A percentile compares a stretch with the other conserved stretches of the same genome.
These are phyloP conservation scores for Penstemon barbatus DNA, from an alignment of 257 asterid species.

Conservation along the genomic window DNA sequence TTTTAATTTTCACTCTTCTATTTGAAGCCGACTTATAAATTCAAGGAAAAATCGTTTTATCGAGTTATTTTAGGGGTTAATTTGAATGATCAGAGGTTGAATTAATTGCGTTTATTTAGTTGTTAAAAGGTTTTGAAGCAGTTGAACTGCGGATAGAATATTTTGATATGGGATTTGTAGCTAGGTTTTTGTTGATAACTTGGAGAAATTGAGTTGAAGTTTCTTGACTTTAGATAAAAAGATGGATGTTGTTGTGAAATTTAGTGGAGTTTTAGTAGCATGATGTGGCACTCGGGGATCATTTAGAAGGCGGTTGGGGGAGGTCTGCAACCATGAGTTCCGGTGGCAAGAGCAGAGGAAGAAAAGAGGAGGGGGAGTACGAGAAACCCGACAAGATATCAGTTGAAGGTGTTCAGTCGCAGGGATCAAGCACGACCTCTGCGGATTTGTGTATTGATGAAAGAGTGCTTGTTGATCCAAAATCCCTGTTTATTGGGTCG, in stretches of 20 bases:
- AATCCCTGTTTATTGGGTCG: constrained; percentile 71
- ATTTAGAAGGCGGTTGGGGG: constrained; percentile 36
- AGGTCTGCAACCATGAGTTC: constrained; percentile 64
- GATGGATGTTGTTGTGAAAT: constrained; percentile 24
- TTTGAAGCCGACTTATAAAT: too few relatives aligned
- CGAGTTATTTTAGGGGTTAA: constrained; percentile 1
- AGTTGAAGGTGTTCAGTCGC: constrained; percentile 50
- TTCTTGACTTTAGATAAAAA: constrained; percentile 25
- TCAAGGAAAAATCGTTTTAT: background rate
- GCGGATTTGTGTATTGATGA: constrained; percentile 59
- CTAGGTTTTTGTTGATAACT: constrained; percentile 15
- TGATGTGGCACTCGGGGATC: constrained; percentile 57
- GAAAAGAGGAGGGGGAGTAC: constrained; percentile 44
- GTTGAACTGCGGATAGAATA: constrained; percentile 31
- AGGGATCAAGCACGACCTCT: constrained; percentile 50
- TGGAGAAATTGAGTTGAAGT: constrained; percentile 25
- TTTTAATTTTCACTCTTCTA: constrained; percentile 9
- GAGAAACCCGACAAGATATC: constrained; percentile 45
- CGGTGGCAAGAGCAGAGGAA: constrained; percentile 55
- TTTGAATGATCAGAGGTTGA: constrained; percentile 29
- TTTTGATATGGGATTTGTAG: constrained; percentile 29
- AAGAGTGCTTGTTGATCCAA: constrained; percentile 84
- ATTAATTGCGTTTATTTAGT: constrained; percentile 12
- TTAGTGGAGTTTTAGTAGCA: constrained; percentile 28
- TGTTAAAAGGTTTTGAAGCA: constrained; percentile 21